Base-by-base conservation (phyloP, 352 stramenopile species). In the Phytophthora idaei region DNA sequence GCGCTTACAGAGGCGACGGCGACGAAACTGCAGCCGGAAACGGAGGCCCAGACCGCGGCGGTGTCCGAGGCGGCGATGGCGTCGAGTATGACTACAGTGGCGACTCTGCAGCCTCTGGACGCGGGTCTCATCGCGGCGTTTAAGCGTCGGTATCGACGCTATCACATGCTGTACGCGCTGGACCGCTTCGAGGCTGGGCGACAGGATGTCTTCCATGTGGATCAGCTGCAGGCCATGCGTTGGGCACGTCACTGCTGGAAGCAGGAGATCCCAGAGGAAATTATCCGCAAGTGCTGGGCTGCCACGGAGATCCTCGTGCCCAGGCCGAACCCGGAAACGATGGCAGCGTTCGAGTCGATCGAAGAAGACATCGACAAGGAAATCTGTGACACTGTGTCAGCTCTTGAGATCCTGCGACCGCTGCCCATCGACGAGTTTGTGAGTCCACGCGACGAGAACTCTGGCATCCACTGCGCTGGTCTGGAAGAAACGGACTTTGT, bases 221-320 rank as follows among this genome's bases (percentile, higher is more conserved):
- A 83, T 6, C 61, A 74, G 52, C 29, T 82, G 17, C 80, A 87
- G 55, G 80, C 80, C 0, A 82, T 85, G 80, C 77, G 77, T 17
- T 89, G 80, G 80, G 74, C 61, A 5, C 73, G 75, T 46, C 69
- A 82, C 55, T 81, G 75, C 66, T 86, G 78, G 78, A 72, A 75
- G 46, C 56, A 79, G 32, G 61, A 76, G 42, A 63, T 84, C 27
- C 61, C 70, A 2, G 51, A 74, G 15, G 58, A 69, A 17, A 59
- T 80, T 17, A 61, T 86, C 4, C 73, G 73, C 46, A 78, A 83
- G 54, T 86, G 73, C 42, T 86, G 78, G 78, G 64, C 60, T 28
- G 52, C 55, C 0, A 69, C 73, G 0, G 75, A 75, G 42, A 72
- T 83, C n/a, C 44, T 78, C 14, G 41, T 54, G n/a, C 49, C 69